A percentile compares a stretch with the other conserved stretches of the same genome.
phyloP scores from a whole-genome alignment of 305 asterid genomes.

The Fraxinus baroniana region DNA sequence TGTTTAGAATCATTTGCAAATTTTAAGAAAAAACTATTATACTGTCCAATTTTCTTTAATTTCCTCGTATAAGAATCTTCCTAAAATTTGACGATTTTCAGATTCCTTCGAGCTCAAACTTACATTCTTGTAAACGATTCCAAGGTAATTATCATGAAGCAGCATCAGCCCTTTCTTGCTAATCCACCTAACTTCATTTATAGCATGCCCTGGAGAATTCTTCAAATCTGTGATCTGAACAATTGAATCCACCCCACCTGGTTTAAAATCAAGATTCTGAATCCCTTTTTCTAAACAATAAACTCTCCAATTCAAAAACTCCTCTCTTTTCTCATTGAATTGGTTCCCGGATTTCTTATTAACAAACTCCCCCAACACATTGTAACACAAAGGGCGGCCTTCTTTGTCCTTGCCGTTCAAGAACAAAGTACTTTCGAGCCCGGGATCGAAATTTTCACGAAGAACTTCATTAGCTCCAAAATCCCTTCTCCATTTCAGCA shows the following conservation, averaged over 20 bases:
- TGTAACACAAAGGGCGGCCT: constrained; percentile 70
- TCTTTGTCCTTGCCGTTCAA: constrained; percentile 52
- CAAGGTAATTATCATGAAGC: constrained; percentile 70
- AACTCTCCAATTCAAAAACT: constrained; percentile 69
- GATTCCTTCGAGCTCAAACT: constrained; percentile 20
- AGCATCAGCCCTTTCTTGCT: constrained; percentile 47
- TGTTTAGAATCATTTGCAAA: neutral
- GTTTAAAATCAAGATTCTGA: constrained; percentile 48
- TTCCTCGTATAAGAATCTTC: neutral
- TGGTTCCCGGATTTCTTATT: constrained; percentile 24
- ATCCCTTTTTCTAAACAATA: constrained; percentile 63
- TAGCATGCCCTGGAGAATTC: constrained; percentile 42
- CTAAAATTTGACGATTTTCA: neutral
- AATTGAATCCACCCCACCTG: constrained; percentile 61
- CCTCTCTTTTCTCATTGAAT: constrained; percentile 32
- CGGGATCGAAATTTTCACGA: constrained; percentile 34
- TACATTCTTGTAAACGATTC: constrained; percentile 63
- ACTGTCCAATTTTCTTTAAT: neutral
- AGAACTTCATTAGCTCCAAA: constrained; percentile 32
- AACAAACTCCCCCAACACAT: constrained; percentile 38
- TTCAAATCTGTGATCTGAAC: constrained; percentile 65
- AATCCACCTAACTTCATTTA: constrained; percentile 51
- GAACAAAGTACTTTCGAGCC: constrained; percentile 46
- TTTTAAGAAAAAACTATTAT: neutral
- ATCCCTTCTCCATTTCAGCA: constrained; percentile 65